Conservation (phyloP, 148 eudicot genomes). For the Chenopodium suecicum region DNA sequence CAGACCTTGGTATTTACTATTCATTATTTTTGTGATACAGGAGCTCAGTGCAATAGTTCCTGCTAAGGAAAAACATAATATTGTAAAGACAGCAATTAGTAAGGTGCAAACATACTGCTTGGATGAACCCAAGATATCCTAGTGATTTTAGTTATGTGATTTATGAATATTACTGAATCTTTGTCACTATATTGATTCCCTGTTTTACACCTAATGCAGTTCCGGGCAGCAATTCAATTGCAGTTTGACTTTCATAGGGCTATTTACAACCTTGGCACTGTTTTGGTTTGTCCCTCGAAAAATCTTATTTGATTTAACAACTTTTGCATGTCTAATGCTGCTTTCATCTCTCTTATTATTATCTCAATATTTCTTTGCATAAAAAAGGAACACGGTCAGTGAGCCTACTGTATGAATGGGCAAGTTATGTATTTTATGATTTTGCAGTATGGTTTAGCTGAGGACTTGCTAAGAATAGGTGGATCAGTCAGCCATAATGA, state of each 20-base stretch:
- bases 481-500: conserved; percentile 50
- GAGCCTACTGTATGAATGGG: background rate
- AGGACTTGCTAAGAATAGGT: conserved; percentile 81
- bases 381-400: background rate
- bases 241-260: conserved; percentile 98
- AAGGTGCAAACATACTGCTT: conserved; percentile 49
- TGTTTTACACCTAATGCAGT: conserved; percentile 44
- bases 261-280: conserved; percentile 97
- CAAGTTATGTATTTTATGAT: conserved; percentile 13
- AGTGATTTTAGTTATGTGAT: background rate
- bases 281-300: conserved; percentile 56
- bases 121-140: background rate
- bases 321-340: background rate
- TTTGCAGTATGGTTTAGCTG: conserved; percentile 95
- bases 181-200: conserved; percentile 13
- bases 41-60: conserved; percentile 96
- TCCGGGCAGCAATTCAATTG: conserved; percentile 87
- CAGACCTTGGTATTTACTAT: conserved; percentile 2
- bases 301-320: background rate
- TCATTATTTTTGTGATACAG: conserved; percentile 38
- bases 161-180: background rate
- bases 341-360: background rate
- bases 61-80: conserved; percentile 83
- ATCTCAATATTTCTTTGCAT: background rate
- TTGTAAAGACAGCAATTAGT: conserved; percentile 76